Evolutionary conservation across 345 rosid genomes (phyloP).

Genomic region (Gossypium arboreum): DNA sequence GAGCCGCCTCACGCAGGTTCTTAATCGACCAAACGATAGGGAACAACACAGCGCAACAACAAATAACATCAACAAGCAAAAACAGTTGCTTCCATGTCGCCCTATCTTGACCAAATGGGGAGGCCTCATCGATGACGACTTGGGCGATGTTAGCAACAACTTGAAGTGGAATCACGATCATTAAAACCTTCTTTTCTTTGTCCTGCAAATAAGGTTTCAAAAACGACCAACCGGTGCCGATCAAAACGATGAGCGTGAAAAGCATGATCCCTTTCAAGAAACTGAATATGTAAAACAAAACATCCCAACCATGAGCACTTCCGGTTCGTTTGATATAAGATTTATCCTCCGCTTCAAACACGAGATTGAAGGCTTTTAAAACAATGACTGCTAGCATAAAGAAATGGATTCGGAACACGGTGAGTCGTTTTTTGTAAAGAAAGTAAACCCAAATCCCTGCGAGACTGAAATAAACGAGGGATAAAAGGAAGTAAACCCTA

Average conservation of each 20-base stretch:
- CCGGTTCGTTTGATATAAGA: constrained; percentile 83
- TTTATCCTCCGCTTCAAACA: constrained; percentile 90
- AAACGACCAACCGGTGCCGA: constrained; percentile 96
- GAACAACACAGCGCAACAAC: constrained; percentile 89
- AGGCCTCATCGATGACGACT: constrained; percentile 85
- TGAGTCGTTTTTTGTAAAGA: constrained; percentile 66
- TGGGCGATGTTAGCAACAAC: constrained; percentile 91
- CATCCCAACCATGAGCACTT: constrained; percentile 94
- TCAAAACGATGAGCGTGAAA: constrained; percentile 85
- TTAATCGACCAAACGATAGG: constrained; percentile 98
- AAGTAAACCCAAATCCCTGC: constrained; percentile 70
- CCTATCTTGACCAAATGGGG: constrained; percentile 78
- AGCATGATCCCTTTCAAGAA: constrained; percentile 85
- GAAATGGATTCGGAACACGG: constrained; percentile 77
- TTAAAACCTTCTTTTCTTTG: constrained; percentile 92
- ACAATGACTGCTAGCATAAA: constrained; percentile 85
- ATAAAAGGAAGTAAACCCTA: constrained; percentile 67
- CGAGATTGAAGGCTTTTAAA: constrained; percentile 61
- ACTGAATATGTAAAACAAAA: constrained; percentile 81
- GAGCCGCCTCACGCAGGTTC: constrained; percentile 88
- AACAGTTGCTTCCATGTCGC: constrained; percentile 83
- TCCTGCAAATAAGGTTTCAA: constrained; percentile 93
- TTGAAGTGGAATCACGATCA: constrained; percentile 93
- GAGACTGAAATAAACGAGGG: constrained; percentile 53
- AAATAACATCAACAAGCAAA: constrained; percentile 81